A percentile compares a stretch with the other conserved stretches of the same genome.
Evolutionary conservation across 31 red algal genomes (phyloP).

Genomic region (Bonnemaisonia californica): DNA sequence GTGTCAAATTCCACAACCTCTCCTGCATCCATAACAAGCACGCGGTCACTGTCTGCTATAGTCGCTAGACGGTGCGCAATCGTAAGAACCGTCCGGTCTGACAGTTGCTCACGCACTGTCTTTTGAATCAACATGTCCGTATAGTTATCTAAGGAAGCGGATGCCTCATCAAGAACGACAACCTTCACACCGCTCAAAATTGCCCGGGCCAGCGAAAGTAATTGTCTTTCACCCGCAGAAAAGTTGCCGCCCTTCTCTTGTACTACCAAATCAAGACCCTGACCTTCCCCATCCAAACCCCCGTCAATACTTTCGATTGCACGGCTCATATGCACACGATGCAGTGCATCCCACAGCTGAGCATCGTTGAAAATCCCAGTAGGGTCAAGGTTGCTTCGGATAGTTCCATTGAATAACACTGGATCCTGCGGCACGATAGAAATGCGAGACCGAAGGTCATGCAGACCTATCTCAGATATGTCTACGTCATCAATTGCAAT

Average conservation of each 20-base stretch:
- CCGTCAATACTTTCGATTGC: constrained; percentile 23
- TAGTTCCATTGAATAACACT: constrained; percentile 85
- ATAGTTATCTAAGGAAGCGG: constrained; percentile 82
- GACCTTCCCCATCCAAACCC: constrained; percentile 33
- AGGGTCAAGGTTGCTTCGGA: constrained; percentile 87
- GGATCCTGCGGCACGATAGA: constrained; percentile 90
- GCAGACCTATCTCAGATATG: constrained; percentile 67
- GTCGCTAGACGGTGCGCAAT: constrained; percentile 98
- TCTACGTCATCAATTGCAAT: constrained; percentile 88
- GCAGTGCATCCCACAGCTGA: constrained; percentile 61
- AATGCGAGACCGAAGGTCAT: constrained; percentile 74
- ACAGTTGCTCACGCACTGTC: constrained; percentile 60
- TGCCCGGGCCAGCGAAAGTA: constrained; percentile 81
- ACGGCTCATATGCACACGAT: constrained; percentile 47
- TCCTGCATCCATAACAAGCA: constrained; percentile 78
- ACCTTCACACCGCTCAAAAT: constrained; percentile 73
- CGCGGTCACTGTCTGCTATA: constrained; percentile 79
- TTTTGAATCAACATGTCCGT: constrained; percentile 88
- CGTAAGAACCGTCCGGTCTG: constrained; percentile 81
- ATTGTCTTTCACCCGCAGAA: constrained; percentile 87
- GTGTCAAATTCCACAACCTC: constrained; percentile 57
- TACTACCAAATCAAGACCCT: constrained; percentile 63
- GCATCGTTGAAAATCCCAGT: constrained; percentile 41
- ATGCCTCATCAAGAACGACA: constrained; percentile 91
- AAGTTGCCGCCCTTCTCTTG: constrained; percentile 81